A percentile compares a stretch with the other conserved stretches of the same genome.
Evolutionary conservation across 2,329 filamentous ascomycete genomes (phyloP).

Genomic region (Diaporthe sp.): DNA sequence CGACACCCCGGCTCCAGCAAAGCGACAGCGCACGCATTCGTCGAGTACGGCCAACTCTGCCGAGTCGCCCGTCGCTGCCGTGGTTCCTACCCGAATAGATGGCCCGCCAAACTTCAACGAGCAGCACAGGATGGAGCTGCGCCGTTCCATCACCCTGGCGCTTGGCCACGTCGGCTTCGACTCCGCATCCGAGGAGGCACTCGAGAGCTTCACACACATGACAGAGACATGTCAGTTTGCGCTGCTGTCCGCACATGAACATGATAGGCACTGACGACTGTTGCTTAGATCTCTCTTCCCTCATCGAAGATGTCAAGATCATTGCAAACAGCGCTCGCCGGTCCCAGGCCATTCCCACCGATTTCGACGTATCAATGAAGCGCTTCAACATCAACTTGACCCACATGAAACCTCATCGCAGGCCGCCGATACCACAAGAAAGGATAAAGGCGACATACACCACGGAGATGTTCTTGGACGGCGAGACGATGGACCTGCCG

Average conservation of each 20-base stretch:
- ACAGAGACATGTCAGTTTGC: constrained; percentile 68
- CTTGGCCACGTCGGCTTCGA: constrained; percentile 72
- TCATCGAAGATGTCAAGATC: constrained; percentile 63
- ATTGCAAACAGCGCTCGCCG: constrained; percentile 64
- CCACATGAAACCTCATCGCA: constrained; percentile 69
- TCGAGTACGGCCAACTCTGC: constrained; percentile 37
- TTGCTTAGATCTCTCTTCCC: constrained; percentile 61
- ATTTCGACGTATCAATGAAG: constrained; percentile 68
- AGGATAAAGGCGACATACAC: constrained; percentile 56
- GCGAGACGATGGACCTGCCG: constrained; percentile 57
- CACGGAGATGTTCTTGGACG: constrained; percentile 51
- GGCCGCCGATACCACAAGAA: constrained; percentile 62
- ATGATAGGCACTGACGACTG: constrained; percentile 7
- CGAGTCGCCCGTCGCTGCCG: constrained; percentile 32
- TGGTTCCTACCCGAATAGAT: constrained; percentile 19
- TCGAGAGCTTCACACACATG: constrained; percentile 69
- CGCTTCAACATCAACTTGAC: constrained; percentile 65
- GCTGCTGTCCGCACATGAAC: background rate
- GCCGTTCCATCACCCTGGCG: constrained; percentile 68
- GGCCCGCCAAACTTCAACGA: constrained; percentile 46
- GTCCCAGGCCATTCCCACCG: constrained; percentile 65
- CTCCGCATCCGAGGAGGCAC: constrained; percentile 65
- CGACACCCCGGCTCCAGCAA: constrained; percentile 47
- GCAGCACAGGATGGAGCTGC: constrained; percentile 59
- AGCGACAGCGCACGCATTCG: constrained; percentile 49